These are phyloP conservation scores for Beauveria bassiana DNA, from an alignment of 2,329 filamentous ascomycete species.

Conservation along the genomic window DNA sequence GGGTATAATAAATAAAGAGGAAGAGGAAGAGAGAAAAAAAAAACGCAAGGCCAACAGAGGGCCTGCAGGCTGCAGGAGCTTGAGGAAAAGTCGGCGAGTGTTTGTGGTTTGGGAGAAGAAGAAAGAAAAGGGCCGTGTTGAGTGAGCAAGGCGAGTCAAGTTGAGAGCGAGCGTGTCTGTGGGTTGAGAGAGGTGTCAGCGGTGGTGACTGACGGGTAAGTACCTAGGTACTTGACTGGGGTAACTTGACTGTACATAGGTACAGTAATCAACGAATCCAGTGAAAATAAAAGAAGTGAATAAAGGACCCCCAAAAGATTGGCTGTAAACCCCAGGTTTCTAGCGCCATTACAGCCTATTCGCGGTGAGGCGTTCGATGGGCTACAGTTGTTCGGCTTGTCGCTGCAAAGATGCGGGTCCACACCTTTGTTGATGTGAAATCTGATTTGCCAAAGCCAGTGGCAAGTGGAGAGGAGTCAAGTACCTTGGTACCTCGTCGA, in stretches of 20 bases:
- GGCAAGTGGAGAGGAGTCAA: too few species aligned
- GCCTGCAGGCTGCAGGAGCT: slow-evolving; percentile 1
- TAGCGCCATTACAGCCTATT: background rate
- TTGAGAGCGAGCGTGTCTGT: background rate
- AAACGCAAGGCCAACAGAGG: slow-evolving; percentile 10
- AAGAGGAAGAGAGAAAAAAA: background rate
- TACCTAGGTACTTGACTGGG: background rate
- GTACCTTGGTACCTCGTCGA: too few species aligned
- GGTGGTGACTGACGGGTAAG: background rate
- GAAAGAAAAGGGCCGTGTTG: background rate
- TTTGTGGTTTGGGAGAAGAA: background rate
- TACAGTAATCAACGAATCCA: background rate
- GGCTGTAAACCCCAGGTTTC: background rate
- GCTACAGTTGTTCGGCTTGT: too few species aligned
- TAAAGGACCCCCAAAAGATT: background rate
- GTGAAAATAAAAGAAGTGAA: too few species aligned
- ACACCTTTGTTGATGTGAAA: too few species aligned
- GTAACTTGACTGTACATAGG: background rate
- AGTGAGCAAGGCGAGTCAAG: slow-evolving; percentile 5
- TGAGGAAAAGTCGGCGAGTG: slow-evolving; percentile 1
- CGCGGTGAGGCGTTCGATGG: background rate
- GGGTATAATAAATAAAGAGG: background rate
- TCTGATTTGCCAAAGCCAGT: too few species aligned
- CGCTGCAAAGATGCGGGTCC: too few species aligned
- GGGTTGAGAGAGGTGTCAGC: background rate